phyloP scores from a whole-genome alignment of 176 grass and related monocot genomes.

The Aechmea fasciata region DNA sequence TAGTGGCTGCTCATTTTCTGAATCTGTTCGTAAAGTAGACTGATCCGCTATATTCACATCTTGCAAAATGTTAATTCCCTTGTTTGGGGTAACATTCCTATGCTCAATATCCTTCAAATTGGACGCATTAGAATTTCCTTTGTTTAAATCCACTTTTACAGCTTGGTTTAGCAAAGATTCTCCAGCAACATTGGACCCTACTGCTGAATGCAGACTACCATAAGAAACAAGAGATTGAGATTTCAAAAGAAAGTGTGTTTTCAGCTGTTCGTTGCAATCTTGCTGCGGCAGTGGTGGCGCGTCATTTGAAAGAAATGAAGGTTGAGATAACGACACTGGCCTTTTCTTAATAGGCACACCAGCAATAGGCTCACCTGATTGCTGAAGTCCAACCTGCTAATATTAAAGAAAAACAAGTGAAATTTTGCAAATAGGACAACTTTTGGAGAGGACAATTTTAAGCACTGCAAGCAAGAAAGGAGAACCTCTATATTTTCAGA shows the following conservation, averaged over 20 bases:
- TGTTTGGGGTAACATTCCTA: neutral
- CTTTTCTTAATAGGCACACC: conserved; percentile 46
- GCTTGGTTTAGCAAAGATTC: neutral
- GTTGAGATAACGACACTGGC: conserved; percentile 9
- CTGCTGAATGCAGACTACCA: neutral
- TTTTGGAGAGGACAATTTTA: conserved; percentile 1
- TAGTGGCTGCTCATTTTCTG: neutral
- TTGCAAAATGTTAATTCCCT: neutral
- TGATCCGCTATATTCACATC: neutral
- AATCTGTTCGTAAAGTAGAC: neutral
- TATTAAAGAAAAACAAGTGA: neutral
- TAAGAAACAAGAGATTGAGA: neutral
- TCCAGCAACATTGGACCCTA: neutral
- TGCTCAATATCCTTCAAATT: neutral
- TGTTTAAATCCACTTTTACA: neutral
- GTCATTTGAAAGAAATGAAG: conserved; percentile 4
- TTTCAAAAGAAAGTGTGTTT: neutral
- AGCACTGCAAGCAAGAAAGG: no score
- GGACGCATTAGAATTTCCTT: neutral
- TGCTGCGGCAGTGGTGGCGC: neutral
- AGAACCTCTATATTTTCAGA: no score
- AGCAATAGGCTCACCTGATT: conserved; percentile 19
- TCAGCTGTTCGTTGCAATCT: neutral
- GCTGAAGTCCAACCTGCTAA: conserved; percentile 15
- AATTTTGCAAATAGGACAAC: neutral